Conservation (phyloP, 1,139 yeast genomes). For the Yamadazyma trypodendri region DNA sequence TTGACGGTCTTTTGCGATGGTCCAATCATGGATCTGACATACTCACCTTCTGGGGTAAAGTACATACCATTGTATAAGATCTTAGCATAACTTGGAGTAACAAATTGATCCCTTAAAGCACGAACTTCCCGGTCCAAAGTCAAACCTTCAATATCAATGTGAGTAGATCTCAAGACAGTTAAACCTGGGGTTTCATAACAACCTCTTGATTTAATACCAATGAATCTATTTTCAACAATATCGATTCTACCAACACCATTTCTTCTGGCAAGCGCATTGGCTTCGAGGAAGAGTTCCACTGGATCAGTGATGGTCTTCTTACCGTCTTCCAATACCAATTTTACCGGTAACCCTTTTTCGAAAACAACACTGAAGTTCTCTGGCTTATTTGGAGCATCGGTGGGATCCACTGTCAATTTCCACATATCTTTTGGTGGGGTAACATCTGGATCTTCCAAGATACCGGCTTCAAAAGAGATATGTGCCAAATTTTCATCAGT, state of each 20-base stretch:
- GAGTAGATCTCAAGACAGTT: constrained; percentile 89
- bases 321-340: constrained; percentile 68
- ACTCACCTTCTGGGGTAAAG: constrained; percentile 98
- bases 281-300: constrained; percentile 87
- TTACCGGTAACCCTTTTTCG: constrained; percentile 83
- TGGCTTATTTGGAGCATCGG: constrained; percentile 90
- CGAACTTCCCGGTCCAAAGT: constrained; percentile 97
- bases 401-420: constrained; percentile 96
- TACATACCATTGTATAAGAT: constrained; percentile 95
- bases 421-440: constrained; percentile 99
- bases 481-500: constrained; percentile 99
- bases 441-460: constrained; percentile 94
- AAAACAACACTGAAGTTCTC: constrained; percentile 84
- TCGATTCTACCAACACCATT: constrained; percentile 99
- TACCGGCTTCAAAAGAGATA: constrained; percentile 98
- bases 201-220: constrained; percentile 98
- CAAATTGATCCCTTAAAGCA: constrained; percentile 93
- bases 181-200: constrained; percentile 99
- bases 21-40: constrained; percentile 85
- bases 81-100: constrained; percentile 88
- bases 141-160: constrained; percentile 94
- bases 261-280: constrained; percentile 95
- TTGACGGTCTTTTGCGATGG: constrained; percentile 95
- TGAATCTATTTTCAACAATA: constrained; percentile 97
- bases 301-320: constrained; percentile 69